Evolutionary conservation across 2,329 filamentous ascomycete genomes (phyloP).

Genomic region (Hypoxylon sp.): DNA sequence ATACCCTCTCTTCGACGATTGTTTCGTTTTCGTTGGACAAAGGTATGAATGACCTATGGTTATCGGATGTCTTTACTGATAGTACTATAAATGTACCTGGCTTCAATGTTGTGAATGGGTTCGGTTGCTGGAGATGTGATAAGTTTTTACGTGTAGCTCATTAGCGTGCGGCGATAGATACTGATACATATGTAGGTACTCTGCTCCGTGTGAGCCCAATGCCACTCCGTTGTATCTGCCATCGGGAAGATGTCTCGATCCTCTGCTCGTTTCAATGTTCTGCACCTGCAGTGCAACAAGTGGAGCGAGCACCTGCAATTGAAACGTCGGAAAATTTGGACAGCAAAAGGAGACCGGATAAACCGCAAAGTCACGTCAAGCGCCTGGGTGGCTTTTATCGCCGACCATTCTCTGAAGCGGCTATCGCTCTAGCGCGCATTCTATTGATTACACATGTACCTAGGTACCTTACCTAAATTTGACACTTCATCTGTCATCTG

Average conservation of each 20-base stretch:
- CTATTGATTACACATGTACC: not conserved
- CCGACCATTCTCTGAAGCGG: constrained; percentile 25
- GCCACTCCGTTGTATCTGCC: not conserved
- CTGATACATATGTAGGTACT: not conserved
- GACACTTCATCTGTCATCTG: constrained; percentile 25
- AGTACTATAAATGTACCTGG: not conserved
- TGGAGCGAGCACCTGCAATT: constrained; percentile 9
- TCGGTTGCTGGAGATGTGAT: not conserved
- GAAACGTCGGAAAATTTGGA: constrained; percentile 28
- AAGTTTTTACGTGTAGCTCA: not conserved
- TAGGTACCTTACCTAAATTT: not conserved
- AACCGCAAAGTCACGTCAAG: constrained; percentile 9
- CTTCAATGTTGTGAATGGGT: not conserved
- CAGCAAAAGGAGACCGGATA: constrained; percentile 24
- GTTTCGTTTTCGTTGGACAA: too few relatives aligned
- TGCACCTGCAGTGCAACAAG: constrained; percentile 5
- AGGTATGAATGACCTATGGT: too few relatives aligned
- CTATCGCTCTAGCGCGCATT: constrained; percentile 24
- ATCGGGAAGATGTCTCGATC: constrained; percentile 9
- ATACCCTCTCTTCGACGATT: not conserved
- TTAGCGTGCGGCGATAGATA: not conserved
- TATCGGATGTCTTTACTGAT: too few relatives aligned
- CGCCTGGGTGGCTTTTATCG: not conserved
- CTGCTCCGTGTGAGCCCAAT: not conserved
- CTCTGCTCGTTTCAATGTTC: constrained; percentile 19